These are phyloP conservation scores for Tetracladium marchalianum DNA, from an alignment of 495 filamentous ascomycete species.

Conservation along the genomic window DNA sequence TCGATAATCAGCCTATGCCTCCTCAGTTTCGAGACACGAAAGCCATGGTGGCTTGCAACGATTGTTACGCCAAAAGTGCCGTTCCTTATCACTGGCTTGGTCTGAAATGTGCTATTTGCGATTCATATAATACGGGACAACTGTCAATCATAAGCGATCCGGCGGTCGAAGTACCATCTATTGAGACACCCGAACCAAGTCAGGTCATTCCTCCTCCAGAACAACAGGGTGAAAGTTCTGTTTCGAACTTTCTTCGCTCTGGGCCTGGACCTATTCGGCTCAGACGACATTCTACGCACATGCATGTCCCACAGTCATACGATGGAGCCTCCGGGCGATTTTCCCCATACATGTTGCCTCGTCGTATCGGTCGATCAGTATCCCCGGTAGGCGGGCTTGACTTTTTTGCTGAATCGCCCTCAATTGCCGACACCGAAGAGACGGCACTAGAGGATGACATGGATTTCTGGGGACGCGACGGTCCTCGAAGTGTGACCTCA, in stretches of 20 bases:
- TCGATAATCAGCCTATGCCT: conserved; percentile 88
- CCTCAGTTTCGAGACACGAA: conserved; percentile 67
- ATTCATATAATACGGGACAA: conserved; percentile 77
- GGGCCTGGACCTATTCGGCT: conserved; percentile 16
- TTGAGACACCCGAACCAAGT: conserved; percentile 11
- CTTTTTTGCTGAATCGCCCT: conserved; percentile 1
- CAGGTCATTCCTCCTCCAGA: neutral
- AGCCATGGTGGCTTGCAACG: conserved; percentile 83
- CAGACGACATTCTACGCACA: conserved; percentile 30
- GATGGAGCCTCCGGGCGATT: conserved; percentile 28
- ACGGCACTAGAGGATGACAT: conserved; percentile 40
- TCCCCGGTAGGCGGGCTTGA: conserved; percentile 22
- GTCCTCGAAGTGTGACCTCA: conserved; percentile 19
- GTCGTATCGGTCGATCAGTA: conserved; percentile 27
- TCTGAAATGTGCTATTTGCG: conserved; percentile 76
- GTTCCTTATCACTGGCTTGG: conserved; percentile 93
- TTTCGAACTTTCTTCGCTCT: neutral
- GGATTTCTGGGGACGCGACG: conserved; percentile 51
- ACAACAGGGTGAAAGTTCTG: neutral
- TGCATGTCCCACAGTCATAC: conserved; percentile 28
- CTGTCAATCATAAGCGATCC: conserved; percentile 40
- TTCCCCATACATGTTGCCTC: conserved; percentile 13
- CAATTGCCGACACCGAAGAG: conserved; percentile 33
- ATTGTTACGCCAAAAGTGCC: conserved; percentile 77
- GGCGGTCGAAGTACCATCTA: conserved; percentile 11